Evolutionary conservation across 108 stramenopile species (phyloP).

Genomic region (Fragilaria radians): DNA sequence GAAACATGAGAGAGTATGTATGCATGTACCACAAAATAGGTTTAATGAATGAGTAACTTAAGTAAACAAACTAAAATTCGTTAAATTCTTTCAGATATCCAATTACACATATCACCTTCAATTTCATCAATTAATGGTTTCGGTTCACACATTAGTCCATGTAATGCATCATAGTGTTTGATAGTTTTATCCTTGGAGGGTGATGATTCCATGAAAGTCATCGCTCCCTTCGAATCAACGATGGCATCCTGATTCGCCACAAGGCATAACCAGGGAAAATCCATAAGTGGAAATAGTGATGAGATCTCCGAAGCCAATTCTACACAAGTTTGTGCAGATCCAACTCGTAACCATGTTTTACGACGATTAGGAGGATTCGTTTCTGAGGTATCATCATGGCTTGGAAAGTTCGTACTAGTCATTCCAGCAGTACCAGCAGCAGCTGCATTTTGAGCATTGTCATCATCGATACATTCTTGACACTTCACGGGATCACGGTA

Average conservation of each 20-base stretch:
- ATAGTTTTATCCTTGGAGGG: slow-evolving; percentile 62
- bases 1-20: too few relatives aligned
- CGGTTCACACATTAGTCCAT: slow-evolving; percentile 78
- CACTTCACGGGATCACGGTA: slow-evolving; percentile 63
- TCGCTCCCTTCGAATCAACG: slow-evolving; percentile 62
- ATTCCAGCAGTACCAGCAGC: too few relatives aligned
- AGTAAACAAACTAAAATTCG: too few relatives aligned
- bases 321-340: slow-evolving; percentile 65
- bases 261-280: slow-evolving; percentile 54
- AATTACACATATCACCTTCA: slow-evolving; percentile 54
- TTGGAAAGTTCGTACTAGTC: too few relatives aligned
- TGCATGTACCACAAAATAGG: too few relatives aligned
- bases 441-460: slow-evolving; percentile 21
- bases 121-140: slow-evolving; percentile 63
- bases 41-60: too few relatives aligned
- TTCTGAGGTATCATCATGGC: too few relatives aligned
- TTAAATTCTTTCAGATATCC: slow-evolving; percentile 34
- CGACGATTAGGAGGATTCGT: too few relatives aligned
- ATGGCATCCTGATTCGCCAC: slow-evolving; percentile 78
- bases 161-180: slow-evolving; percentile 66
- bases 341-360: slow-evolving; percentile 12
- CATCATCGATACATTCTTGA: slow-evolving; percentile 62
- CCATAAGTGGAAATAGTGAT: slow-evolving; percentile 24
- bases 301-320: slow-evolving; percentile 39
- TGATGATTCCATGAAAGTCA: slow-evolving; percentile 38